A percentile compares a stretch with the other conserved stretches of the same genome.
Conservation (phyloP, 2,329 filamentous ascomycete species). For the Leptographium galeiforme region DNA sequence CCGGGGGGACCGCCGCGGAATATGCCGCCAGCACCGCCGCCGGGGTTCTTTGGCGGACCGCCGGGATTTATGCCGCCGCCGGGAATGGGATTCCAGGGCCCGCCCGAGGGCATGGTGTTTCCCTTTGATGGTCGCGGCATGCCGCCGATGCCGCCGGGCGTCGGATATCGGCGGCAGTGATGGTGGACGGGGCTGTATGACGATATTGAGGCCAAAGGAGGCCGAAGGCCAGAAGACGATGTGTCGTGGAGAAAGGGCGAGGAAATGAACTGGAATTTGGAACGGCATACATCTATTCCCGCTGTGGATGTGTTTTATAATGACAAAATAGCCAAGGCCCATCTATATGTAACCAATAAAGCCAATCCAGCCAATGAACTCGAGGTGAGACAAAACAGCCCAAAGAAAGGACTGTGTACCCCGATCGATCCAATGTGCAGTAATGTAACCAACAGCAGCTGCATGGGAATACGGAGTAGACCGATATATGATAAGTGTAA, state of each 20-base stretch:
- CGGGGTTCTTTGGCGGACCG: constrained; percentile 35
- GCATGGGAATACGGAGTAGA: too few species aligned
- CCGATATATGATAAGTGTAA: too few species aligned
- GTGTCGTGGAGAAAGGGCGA: neutral
- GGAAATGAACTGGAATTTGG: too few species aligned
- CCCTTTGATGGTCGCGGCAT: constrained; percentile 35
- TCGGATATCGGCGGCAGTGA: constrained; percentile 10
- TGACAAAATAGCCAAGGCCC: too few species aligned
- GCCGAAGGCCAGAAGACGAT: neutral
- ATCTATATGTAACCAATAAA: neutral
- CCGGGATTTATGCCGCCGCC: constrained; percentile 41
- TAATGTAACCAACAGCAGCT: too few species aligned
- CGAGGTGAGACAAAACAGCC: too few species aligned
- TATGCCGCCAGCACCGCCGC: constrained; percentile 38
- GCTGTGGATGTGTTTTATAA: too few species aligned
- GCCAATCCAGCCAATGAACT: too few species aligned
- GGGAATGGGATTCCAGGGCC: constrained; percentile 43
- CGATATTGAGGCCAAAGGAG: too few species aligned
- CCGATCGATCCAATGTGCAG: too few species aligned
- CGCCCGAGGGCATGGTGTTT: constrained; percentile 34
- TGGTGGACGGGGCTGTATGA: neutral
- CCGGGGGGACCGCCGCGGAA: constrained; percentile 34
- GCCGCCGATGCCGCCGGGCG: constrained; percentile 12
- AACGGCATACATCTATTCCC: too few species aligned
- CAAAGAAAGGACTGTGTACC: too few species aligned